Base-by-base conservation (phyloP, 306 rosid genomes). In the Acacia crassicarpa region DNA sequence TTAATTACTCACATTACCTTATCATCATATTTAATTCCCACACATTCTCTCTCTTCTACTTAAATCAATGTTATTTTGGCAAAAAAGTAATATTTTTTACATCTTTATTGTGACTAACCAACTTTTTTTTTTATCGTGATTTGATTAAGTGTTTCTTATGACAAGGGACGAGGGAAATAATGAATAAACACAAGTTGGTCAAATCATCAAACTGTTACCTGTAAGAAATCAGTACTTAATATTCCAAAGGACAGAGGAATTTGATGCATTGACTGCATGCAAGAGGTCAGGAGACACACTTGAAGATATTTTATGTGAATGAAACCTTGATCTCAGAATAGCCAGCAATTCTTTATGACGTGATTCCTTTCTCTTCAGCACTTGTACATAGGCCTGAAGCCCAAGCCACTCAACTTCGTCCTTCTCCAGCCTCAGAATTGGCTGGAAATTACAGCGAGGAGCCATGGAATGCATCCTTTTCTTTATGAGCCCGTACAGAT, bases 351-450 rank as follows among this genome's bases (percentile, higher is more conserved):
- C 56, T 83, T 79, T 79, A 79, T 95, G 93, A 14, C 91, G 84
- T 10, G 99, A 84, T 88, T 89, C 78, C 88, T 95, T 95, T 83
- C 89, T 86, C 81, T 85, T 85, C 53, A 95, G 77, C 2, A 87
- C 97, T 82, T 93, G 91, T 58, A 88, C 48, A 66, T 65, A 95
- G 68, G 99, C 99, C 86, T 88, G 88, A 38, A 89, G 69, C 71
- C 98, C 98, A 73, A 93, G 94, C 98, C 99, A 93, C 80, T 88
- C 93, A 46, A 95, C 94, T 80, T 93, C 99, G 35, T 59, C 86
- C 66, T 84, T 83, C 74, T 86, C 87, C 81, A 95, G 65, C 58
- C 75, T 80, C 15, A 90, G 89, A 85, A 86, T 54, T 32, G 98
- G 98, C 46, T 2, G 82, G 67, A 88, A 61, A 40, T 87, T 81